Conservation (phyloP, 1,284 basidiomycete species). For the Ganoderma boninense region DNA sequence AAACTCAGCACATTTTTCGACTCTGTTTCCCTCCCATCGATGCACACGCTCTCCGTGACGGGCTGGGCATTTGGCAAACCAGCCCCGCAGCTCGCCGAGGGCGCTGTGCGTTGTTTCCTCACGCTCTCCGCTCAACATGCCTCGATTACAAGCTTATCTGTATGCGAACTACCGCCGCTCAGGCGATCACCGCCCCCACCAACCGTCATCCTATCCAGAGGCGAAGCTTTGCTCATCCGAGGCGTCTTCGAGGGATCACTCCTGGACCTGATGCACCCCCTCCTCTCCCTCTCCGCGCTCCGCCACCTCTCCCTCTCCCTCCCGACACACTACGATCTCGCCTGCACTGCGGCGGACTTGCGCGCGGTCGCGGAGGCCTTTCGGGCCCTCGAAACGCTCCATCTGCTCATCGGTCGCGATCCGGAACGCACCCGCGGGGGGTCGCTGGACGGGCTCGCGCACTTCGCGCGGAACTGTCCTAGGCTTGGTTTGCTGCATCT, state of each 20-base stretch:
- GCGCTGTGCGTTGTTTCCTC: neutral
- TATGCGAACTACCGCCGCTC: neutral
- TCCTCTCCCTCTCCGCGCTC: neutral
- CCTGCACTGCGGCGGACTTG: neutral
- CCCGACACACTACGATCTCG: neutral
- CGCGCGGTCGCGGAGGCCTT: neutral
- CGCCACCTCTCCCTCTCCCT: neutral
- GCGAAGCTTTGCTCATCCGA: too few species aligned
- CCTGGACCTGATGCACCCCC: neutral
- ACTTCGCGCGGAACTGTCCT: neutral
- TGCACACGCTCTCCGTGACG: neutral
- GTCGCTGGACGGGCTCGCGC: neutral
- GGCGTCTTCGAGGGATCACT: neutral
- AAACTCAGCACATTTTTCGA: neutral
- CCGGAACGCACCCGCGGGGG: constrained; percentile 1
- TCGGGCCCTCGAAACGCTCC: neutral
- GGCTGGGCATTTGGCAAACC: neutral
- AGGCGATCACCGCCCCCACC: neutral
- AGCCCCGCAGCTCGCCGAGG: neutral
- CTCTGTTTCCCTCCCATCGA: neutral
- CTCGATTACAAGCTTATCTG: neutral
- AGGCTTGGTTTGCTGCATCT: neutral
- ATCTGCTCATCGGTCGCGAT: neutral
- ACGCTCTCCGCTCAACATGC: neutral
- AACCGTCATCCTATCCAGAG: too few species aligned